A percentile compares a stretch with the other conserved stretches of the same genome.
These are phyloP conservation scores for Zymoseptoria brevis DNA, from an alignment of 2,329 filamentous ascomycete species.

Conservation along the genomic window DNA sequence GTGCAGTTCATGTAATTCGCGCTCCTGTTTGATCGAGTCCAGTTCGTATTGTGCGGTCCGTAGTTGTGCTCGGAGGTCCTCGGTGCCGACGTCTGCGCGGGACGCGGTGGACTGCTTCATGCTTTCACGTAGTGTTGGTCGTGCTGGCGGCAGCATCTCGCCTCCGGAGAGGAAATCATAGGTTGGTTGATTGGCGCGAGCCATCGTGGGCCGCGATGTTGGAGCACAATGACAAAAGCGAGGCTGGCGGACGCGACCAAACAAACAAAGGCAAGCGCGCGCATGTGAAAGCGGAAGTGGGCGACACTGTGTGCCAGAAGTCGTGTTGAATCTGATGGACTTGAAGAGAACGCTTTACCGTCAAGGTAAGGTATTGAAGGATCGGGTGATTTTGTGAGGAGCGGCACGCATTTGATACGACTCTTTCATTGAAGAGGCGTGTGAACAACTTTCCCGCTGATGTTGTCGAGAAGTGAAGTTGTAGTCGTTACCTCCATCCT, in stretches of 20 bases:
- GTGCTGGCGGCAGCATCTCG: conserved; percentile 25
- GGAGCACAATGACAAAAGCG: neutral
- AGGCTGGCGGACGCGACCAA: neutral
- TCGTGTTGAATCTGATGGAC: neutral
- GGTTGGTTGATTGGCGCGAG: conserved; percentile 33
- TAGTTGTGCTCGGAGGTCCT: conserved; percentile 82
- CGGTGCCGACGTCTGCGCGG: conserved; percentile 44
- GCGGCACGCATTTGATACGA: no score
- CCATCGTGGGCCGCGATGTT: conserved; percentile 15
- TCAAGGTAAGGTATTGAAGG: no score
- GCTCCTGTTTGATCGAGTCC: conserved; percentile 79
- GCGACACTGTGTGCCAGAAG: neutral
- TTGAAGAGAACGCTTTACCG: neutral
- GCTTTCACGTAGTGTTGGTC: conserved; percentile 36
- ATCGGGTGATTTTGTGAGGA: no score
- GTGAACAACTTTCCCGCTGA: no score
- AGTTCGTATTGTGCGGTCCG: conserved; percentile 83
- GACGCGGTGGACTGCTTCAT: conserved; percentile 34
- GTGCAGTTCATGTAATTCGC: conserved; percentile 67
- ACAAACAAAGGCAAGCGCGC: neutral
- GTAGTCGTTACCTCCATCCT: no score
- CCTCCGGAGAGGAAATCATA: conserved; percentile 44
- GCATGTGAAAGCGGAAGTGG: neutral
- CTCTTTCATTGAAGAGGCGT: no score
- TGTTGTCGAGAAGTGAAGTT: no score